Evolutionary conservation across 331 rosid genomes (phyloP).

Genomic region (Pyracantha coccinea): DNA sequence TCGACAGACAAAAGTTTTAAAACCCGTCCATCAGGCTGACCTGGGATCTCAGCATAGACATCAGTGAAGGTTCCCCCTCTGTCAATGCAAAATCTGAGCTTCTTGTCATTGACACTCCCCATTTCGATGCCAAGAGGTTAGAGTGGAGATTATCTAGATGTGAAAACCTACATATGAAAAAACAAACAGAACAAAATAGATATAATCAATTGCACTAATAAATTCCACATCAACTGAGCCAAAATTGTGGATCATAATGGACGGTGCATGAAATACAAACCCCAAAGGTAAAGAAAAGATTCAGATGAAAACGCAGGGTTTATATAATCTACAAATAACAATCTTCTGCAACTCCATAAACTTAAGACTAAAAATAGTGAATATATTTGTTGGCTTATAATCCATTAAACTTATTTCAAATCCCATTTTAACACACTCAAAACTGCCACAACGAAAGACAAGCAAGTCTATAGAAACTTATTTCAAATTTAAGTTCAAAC

Average conservation of each 20-base stretch:
- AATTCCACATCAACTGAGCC: not conserved
- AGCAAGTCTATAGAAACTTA: not conserved
- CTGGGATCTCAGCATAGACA: slow-evolving; percentile 84
- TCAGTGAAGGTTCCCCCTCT: slow-evolving; percentile 96
- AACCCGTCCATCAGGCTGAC: slow-evolving; percentile 58
- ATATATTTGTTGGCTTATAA: not conserved
- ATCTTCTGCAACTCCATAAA: not conserved
- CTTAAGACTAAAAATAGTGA: not conserved
- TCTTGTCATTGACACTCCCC: slow-evolving; percentile 51
- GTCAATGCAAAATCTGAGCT: slow-evolving; percentile 80
- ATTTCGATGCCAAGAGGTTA: slow-evolving; percentile 19
- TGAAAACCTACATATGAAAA: not conserved
- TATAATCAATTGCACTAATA: not conserved
- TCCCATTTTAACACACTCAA: not conserved
- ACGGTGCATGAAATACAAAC: not conserved
- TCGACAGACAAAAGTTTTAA: slow-evolving; percentile 83
- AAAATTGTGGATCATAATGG: not conserved
- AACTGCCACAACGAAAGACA: not conserved
- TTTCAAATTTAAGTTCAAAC: not conserved
- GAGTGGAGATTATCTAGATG: not conserved
- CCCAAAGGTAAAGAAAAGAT: not conserved
- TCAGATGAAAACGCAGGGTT: not conserved
- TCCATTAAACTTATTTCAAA: no score
- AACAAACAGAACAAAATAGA: not conserved
- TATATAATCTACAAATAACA: not conserved